Evolutionary conservation across 805 yeast genomes (phyloP), one percentile per base, ranked within the genome.

Genomic region (Teunomyces gatunensis): DNA sequence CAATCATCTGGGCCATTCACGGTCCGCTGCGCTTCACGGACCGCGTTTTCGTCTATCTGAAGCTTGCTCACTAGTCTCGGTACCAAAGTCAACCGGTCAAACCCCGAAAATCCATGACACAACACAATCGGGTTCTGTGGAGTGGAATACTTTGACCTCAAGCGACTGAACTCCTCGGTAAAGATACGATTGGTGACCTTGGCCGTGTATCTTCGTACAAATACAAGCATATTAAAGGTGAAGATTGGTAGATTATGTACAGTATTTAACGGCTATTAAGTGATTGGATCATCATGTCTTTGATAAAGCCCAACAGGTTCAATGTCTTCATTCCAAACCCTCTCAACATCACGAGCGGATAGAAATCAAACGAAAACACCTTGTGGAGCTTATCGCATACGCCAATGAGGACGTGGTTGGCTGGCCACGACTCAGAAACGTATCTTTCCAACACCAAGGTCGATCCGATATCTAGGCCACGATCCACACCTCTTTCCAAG

Each of bases 361-460:
- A 73, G 49, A 75, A 79, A 53, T 83, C 88, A 1, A 87, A 83
- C 5, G 89, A 75, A 61, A 91, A 92, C 21, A 94, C 68, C 67
- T 92, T 94, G 68, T 91, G 96, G 50, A 94, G 69, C 65, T 90
- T 90, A 66, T 94, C 99, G 42, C 94, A 94, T 29, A 87, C 85
- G 0, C 97, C 97, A 41, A 94, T 69, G 53, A 91, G 68, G 44
- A 80, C 75, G 63, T 90, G 95, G 64, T 94, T 94, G 35, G 74
- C 74, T 0, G 91, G 86, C 69, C 83, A 91, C 52, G 95, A 78
- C n/a, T 83, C 83, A 21, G 89, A 80, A 76, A 89, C 88, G 68
- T 87, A 94, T 5, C 90, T 89, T 64, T 92, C 97, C 34, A 94
- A 74, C 6, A 87, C 89, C 51, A 91, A 69, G 12, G 83, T 69